Evolutionary conservation across 768 basidiomycete genomes (phyloP), one percentile per base, ranked within the genome.

Genomic region (Lentinula detonsa): DNA sequence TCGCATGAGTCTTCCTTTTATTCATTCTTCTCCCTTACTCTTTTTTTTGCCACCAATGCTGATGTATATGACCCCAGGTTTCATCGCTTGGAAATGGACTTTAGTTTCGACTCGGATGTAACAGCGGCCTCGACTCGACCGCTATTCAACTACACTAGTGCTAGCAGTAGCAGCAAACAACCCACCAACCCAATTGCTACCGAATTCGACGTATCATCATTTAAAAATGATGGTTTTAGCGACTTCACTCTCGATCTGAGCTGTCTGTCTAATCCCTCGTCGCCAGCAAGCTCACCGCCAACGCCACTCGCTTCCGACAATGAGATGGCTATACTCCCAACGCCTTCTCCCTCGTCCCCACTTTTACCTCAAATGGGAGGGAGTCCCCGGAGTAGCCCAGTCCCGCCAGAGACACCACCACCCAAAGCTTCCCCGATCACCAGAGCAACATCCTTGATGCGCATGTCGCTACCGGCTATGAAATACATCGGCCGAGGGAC

Each of bases 401-500:
- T 67, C 18, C 54, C 57, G 9, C 60, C 61, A 6, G 16, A 65
- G 48, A 8, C 65, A 43, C 33, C 57, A 51, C 39, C 53, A 37
- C 37, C 16, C 52, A 34, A 31, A 53, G 56, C 40, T 52, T 28
- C 40, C 11, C 5, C 60, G 39, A 49, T 58, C 6, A 43, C 34
- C 34, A 70, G 71, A 5, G 63, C 70, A 1, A 65, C 73, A 0
- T 68, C 73, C 0, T 63, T 69, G n/a, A 64, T 71, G 11, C 68
- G 75, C 8, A 76, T 78, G 5, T 78, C 81, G 1, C 80, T 78
- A 77, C 79, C 79, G 0, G 68, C 77, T 16, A 67, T 76, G 42
- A 72, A 71, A 51, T 80, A 80, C 62, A 75, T 80, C 5, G 80
- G 78, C 10, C 72, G 79, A 21, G 81, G 81, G 1, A 83, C 81